Percentiles rank a stretch among this genome's conserved stretches.
Conservation (phyloP, 1,284 basidiomycete genomes). For the Tilletia caries region DNA sequence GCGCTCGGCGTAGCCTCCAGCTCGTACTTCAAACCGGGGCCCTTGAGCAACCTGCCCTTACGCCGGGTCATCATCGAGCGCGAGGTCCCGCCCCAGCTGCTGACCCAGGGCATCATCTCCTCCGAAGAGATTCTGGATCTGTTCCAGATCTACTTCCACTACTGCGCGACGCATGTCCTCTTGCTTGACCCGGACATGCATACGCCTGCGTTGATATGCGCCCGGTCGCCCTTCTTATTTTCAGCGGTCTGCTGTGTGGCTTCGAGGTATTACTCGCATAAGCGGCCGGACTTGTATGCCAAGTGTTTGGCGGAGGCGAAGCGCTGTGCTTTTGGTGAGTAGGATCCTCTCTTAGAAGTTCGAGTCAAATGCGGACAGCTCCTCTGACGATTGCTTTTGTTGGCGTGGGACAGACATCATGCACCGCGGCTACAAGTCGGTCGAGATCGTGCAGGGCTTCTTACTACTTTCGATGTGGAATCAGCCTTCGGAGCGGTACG, state of each 20-base stretch:
- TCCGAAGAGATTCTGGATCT: constrained; percentile 77
- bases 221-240: constrained; percentile 50
- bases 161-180: constrained; percentile 54
- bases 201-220: constrained; percentile 50
- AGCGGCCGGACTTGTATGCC: constrained; percentile 76
- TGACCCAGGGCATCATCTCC: constrained; percentile 74
- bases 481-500: constrained; percentile 62
- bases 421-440: constrained; percentile 78
- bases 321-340: constrained; percentile 71
- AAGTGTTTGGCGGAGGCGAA: constrained; percentile 78
- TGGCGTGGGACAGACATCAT: constrained; percentile 37
- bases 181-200: constrained; percentile 52
- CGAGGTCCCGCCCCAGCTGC: constrained; percentile 74
- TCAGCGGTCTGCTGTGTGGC: constrained; percentile 79
- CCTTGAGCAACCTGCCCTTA: constrained; percentile 56
- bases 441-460: constrained; percentile 64
- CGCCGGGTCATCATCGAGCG: constrained; percentile 83
- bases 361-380: too few relatives aligned
- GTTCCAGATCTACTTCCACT: constrained; percentile 76
- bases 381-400: too few relatives aligned
- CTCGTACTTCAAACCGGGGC: constrained; percentile 89
- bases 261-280: constrained; percentile 74
- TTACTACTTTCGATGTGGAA: constrained; percentile 54
- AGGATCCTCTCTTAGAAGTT: too few relatives aligned
- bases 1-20: constrained; percentile 77